A percentile compares a stretch with the other conserved stretches of the same genome.
phyloP scores from a whole-genome alignment of 768 basidiomycete genomes.

The Suillus cothurnatus region DNA sequence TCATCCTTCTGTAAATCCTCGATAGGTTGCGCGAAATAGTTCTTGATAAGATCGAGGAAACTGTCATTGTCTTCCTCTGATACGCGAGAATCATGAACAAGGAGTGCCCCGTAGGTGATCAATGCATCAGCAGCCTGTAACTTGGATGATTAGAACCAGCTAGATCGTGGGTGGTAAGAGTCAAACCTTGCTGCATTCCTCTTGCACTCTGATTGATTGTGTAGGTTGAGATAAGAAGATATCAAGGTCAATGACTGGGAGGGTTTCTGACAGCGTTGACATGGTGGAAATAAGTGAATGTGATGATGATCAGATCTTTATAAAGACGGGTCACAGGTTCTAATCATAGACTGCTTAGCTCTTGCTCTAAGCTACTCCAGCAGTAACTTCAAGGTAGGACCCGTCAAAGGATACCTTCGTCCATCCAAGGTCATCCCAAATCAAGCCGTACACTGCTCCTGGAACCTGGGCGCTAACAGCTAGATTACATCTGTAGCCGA shows the following conservation, averaged over 20 bases:
- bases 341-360: neutral
- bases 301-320: neutral
- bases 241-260: slow-evolving; percentile 81
- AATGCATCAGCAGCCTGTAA: slow-evolving; percentile 80
- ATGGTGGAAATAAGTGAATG: slow-evolving; percentile 27
- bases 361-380: neutral
- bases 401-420: slow-evolving; percentile 1
- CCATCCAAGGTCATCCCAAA: slow-evolving; percentile 1
- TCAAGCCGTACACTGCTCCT: neutral
- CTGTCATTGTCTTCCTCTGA: slow-evolving; percentile 76
- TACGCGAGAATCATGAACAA: slow-evolving; percentile 85
- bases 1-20: slow-evolving; percentile 71
- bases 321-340: neutral
- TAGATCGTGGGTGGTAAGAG: slow-evolving; percentile 6
- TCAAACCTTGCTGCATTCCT: slow-evolving; percentile 69
- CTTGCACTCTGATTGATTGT: slow-evolving; percentile 47
- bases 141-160: neutral
- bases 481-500: neutral
- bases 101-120: slow-evolving; percentile 82
- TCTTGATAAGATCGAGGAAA: slow-evolving; percentile 90
- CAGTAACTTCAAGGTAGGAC: neutral
- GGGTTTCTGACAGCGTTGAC: slow-evolving; percentile 47
- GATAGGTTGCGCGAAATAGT: slow-evolving; percentile 83
- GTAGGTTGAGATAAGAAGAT: slow-evolving; percentile 54
- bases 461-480: neutral